phyloP scores from a whole-genome alignment of 2,329 filamentous ascomycete species.

The Calycina herbarum region DNA sequence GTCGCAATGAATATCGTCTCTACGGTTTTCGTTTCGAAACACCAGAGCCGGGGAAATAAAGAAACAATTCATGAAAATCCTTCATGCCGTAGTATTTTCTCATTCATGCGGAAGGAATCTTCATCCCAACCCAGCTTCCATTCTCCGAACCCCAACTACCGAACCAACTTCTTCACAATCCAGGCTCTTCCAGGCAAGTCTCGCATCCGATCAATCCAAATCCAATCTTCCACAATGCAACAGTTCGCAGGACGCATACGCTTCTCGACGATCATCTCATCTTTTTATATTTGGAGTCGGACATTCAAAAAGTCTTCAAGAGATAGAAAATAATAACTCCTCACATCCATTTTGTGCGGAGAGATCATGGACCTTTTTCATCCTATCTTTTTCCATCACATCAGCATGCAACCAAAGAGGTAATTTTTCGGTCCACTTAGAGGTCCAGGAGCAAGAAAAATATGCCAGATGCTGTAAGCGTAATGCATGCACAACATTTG shows the following conservation, averaged over 20 bases:
- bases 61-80: not conserved
- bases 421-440: not conserved
- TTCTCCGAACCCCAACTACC: not conserved
- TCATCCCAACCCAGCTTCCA: not conserved
- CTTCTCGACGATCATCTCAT: not conserved
- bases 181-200: not conserved
- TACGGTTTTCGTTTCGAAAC: not conserved
- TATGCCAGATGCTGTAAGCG: not conserved
- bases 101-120: not conserved
- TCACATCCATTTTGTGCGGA: not conserved
- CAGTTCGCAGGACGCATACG: not conserved
- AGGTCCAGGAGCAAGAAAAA: not conserved
- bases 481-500: not conserved
- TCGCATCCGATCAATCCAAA: not conserved
- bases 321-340: not conserved
- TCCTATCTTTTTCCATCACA: conserved; percentile 4
- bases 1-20: not conserved
- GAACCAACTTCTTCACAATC: not conserved
- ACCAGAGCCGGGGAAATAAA: not conserved
- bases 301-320: not conserved
- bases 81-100: not conserved
- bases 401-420: not conserved
- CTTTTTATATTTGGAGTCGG: not conserved
- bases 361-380: conserved; percentile 5
- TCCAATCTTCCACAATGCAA: not conserved